phyloP scores from a whole-genome alignment of 2,329 filamentous ascomycete species.

The Fusarium penzigii region DNA sequence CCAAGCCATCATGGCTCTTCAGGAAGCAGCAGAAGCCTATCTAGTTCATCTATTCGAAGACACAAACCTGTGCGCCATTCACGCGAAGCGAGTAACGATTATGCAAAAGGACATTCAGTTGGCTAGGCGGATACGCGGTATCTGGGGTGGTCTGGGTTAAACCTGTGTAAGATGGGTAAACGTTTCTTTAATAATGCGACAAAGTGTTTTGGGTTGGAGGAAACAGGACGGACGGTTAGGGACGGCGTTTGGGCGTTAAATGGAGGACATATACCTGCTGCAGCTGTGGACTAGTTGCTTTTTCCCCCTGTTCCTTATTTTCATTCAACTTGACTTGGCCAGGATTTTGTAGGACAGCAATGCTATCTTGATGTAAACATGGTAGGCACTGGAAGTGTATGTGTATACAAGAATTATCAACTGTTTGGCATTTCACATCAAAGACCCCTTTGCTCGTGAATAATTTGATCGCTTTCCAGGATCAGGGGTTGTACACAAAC shows the following conservation, averaged over 20 bases:
- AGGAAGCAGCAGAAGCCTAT: slow-evolving; percentile 96
- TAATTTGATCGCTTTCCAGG: neutral
- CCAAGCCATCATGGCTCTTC: slow-evolving; percentile 87
- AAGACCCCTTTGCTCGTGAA: neutral
- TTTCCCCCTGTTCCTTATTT: slow-evolving; percentile 2
- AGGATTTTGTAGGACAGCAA: no score
- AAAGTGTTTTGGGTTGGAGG: slow-evolving; percentile 7
- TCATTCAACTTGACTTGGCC: neutral
- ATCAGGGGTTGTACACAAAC: neutral
- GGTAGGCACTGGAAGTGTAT: neutral
- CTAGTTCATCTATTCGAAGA: slow-evolving; percentile 90
- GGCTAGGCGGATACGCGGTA: slow-evolving; percentile 75
- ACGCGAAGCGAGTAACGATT: slow-evolving; percentile 94
- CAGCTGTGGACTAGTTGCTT: slow-evolving; percentile 8
- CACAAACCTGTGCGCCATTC: slow-evolving; percentile 87
- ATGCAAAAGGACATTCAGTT: slow-evolving; percentile 99
- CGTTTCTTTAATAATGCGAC: slow-evolving; percentile 3
- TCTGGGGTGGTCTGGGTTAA: slow-evolving; percentile 68
- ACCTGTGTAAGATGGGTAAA: slow-evolving; percentile 26
- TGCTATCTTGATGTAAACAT: no score
- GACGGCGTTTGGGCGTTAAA: slow-evolving; percentile 22
- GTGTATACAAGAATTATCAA: neutral
- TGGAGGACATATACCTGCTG: slow-evolving; percentile 25
- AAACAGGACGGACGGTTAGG: slow-evolving; percentile 8
- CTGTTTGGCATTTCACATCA: neutral